Base-by-base conservation (phyloP, 169 alveolate species). In the Ichthyophthirius multifiliis region DNA sequence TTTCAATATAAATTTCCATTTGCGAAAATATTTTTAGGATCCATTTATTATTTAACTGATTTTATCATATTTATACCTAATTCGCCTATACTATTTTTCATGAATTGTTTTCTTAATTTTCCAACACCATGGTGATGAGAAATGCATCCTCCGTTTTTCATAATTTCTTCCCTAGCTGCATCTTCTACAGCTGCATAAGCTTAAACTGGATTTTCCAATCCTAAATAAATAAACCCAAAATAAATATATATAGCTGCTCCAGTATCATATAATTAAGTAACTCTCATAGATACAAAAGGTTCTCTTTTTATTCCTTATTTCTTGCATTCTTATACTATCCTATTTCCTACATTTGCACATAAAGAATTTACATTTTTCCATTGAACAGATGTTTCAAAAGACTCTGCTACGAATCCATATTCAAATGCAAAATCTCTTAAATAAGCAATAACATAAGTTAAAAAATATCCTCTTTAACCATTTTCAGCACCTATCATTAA, bases 91-190 rank as follows among this genome's bases (percentile, higher is more conserved):
- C 83, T 83, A 20, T 74, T 65, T 44, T 84, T 65, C 89, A 89
- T 62, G 75, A 88, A 92, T 75, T 83, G 48, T 73, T 89, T 89
- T 63, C 97, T 90, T 64, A 92, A 71, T 83, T 94, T 94, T 15
- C 97, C 97, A 20, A 94, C 90, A 48, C 97, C 86, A 79, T 94
- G 96, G 83, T 94, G 97, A 76, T 94, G 97, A 41, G 95, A 89
- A 5, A 94, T 62, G 27, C 92, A 74, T 1, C 97, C 97, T 30
- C 97, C 97, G 62, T 77, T 48, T 77, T 63, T 90, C 87, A 92
- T 47, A 16, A 91, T 86, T 73, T 83, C 96, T 43, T 87, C 92
- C 74, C 97, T 90, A 20, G 95, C 94, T 16, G 90, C 93, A 37
- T 92, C 91, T 62, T 94, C 97, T 39, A 94, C 82, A 37, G 83